phyloP scores from a whole-genome alignment of 1,284 basidiomycete genomes.

The Marasmius sp. region DNA sequence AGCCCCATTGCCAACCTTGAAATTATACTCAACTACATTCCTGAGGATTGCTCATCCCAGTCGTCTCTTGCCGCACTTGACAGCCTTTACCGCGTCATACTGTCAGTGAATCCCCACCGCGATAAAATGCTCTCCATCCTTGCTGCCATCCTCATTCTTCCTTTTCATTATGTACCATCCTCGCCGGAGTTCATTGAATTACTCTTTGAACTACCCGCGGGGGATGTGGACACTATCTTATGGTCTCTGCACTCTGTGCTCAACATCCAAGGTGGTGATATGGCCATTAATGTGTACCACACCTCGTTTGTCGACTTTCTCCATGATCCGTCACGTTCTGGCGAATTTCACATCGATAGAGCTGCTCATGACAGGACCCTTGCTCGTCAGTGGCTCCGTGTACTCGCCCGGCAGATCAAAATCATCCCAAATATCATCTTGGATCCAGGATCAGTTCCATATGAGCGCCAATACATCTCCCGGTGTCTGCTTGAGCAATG shows the following conservation, averaged over 20 bases:
- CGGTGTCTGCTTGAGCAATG: no score
- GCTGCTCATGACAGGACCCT: background rate
- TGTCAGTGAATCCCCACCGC: background rate
- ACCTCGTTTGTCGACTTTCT: background rate
- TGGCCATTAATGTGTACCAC: background rate
- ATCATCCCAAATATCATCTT: no score
- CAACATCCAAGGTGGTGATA: background rate
- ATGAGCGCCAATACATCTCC: no score
- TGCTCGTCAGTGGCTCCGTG: background rate
- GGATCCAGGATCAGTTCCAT: background rate
- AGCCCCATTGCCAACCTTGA: slow-evolving; percentile 23
- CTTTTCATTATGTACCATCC: no score
- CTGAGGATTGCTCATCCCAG: background rate
- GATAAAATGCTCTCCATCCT: background rate
- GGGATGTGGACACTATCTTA: background rate
- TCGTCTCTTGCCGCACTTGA: slow-evolving; percentile 24
- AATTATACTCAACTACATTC: slow-evolving; percentile 8
- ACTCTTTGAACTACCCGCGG: background rate
- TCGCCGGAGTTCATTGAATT: background rate
- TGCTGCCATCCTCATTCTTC: background rate
- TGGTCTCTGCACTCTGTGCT: background rate
- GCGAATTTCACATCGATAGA: background rate
- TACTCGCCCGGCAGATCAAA: no score
- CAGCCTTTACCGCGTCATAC: slow-evolving; percentile 10
- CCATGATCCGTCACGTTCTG: background rate